Base-by-base conservation (phyloP, 805 yeast species). In the Starmerella stellata region DNA sequence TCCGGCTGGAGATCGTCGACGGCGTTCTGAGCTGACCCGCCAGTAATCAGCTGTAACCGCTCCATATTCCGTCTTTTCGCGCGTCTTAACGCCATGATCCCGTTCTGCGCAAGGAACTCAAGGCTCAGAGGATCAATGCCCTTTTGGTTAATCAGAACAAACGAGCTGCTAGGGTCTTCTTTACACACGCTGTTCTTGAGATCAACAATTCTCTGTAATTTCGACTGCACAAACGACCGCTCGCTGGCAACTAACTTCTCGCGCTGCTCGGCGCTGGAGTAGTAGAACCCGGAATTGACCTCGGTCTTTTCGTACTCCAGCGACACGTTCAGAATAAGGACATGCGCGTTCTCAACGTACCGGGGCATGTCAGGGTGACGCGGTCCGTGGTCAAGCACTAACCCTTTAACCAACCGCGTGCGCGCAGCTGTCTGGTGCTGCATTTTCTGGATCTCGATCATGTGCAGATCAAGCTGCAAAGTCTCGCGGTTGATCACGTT, bases 61-160 rank as follows among this genome's bases (percentile, higher is more conserved):
- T 90, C 99, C 98, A 90, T 87, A 61, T 90, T 90, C 65, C 99
- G 78, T 66, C 99, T 75, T 67, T 90, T 90, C 33, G 99, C 99
- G 56, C 98, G 75, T 66, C 99, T 76, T 52, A 90, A 68, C 1
- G 98, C 98, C 51, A 90, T 66, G 49, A 90, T 90, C 51, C 78
- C 79, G 60, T 90, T 78, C 56, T 81, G 82, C 33, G 96, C 96
- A 47, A 90, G 68, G 4, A 87, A 76, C 56, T 90, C 98, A 46
- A 90, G 65, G 5, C 95, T 83, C 90, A 90, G 78, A 47, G 98
- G 98, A 57, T 90, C 98, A 48, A 90, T 90, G 52, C 98, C 98
- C 67, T 90, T 90, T 62, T 90, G 98, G 63, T 90, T 90, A 58
- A 90, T 79, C 41, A 90, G 79, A 41, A 90, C 96, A 60, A 90